Base-by-base conservation (phyloP, 306 rosid species). In the Lathyrus sativus region DNA sequence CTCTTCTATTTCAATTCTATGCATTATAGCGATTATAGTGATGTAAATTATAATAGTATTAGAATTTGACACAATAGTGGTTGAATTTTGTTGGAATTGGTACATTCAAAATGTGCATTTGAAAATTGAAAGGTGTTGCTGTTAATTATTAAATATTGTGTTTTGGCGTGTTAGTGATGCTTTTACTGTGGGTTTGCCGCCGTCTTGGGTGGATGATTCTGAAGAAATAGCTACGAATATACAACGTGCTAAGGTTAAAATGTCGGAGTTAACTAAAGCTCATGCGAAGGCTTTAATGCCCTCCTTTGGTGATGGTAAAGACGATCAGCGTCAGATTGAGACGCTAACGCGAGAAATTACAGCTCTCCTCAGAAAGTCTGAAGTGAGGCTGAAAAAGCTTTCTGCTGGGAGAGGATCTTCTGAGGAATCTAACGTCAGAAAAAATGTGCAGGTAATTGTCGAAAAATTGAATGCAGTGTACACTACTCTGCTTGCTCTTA, bases 131-230 rank as follows among this genome's bases (percentile, higher is more conserved):
- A 31, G 69, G 45, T 10, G 17, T 9, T 53, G 71, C 70, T 11
- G 65, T 57, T 50, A 13, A 53, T 53, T 43, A 11, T 78, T 4
- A 19, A 19, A 70, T 70, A 31, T 15, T 76, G 51, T 77, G 69
- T 59, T 46, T 28, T 74, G 74, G 43, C 76, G 74, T 78, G 75
- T 81, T 48, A 83, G 90, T 59, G 96, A 83, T 78, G 96, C 88
- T 19, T 80, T 79, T 71, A 89, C 88, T 9, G 86, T 87, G 70
- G 86, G 92, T 29, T 79, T 89, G 69, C 96, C 92, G 0, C 96
- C 96, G 6, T 80, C 78, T 73, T 89, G 96, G 96, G 92, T 89
- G 65, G 96, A 89, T 83, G 90, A 84, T 83, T 85, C 88, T 18
- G 90, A 89, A 78, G 89, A 86, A 79, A 69, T 89, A 54, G 67